Evolutionary conservation across 2,329 filamentous ascomycete genomes (phyloP).

Genomic region (Neopestalotiopsis sp.): DNA sequence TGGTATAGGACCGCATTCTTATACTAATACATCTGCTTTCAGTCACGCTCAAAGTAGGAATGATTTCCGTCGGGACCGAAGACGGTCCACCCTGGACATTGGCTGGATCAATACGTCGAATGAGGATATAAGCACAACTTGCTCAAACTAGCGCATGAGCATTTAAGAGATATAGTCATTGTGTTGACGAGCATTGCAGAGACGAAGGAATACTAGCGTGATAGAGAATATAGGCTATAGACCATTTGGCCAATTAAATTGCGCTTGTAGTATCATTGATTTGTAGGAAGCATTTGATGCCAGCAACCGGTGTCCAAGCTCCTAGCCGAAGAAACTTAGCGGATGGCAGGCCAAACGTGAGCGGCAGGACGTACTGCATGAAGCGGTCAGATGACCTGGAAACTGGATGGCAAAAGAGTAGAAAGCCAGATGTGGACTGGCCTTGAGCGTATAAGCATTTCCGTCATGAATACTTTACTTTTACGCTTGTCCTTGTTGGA

Average conservation of each 20-base stretch:
- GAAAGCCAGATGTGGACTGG: not conserved
- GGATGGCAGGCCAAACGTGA: not conserved
- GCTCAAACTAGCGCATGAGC: not conserved
- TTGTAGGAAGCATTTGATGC: not conserved
- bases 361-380: not conserved
- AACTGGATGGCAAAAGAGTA: not conserved
- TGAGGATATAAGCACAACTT: not conserved
- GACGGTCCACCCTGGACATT: not conserved
- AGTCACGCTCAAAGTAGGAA: not conserved
- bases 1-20: not conserved
- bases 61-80: not conserved
- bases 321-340: not conserved
- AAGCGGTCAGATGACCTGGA: not conserved
- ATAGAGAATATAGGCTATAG: no score
- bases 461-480: not conserved
- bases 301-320: not conserved
- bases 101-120: not conserved
- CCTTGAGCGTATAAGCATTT: not conserved
- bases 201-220: no score
- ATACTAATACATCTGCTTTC: not conserved
- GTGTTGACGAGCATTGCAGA: not conserved
- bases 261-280: no score
- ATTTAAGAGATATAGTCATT: not conserved
- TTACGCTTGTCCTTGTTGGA: no score
- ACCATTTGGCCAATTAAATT: no score